These are phyloP conservation scores for Zizania latifolia DNA, from an alignment of 176 grass and related monocot species.

Conservation along the genomic window DNA sequence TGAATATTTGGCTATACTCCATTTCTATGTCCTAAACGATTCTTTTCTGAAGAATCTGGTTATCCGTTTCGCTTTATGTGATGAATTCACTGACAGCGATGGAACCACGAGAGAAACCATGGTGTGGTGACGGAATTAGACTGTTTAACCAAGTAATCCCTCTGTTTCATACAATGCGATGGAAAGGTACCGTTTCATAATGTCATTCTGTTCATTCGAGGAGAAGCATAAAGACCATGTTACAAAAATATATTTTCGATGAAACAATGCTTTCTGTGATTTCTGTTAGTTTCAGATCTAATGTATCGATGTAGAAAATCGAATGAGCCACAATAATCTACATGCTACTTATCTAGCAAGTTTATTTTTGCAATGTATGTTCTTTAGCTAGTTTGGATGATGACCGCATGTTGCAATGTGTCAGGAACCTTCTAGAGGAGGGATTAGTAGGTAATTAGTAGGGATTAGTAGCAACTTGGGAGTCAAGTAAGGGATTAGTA, in stretches of 20 bases:
- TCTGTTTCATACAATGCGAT: constrained; percentile 65
- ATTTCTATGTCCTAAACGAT: not conserved
- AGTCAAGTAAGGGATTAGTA: too few species aligned
- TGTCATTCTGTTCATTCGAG: not conserved
- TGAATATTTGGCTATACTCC: not conserved
- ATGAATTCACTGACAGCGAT: not conserved
- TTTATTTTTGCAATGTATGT: not conserved
- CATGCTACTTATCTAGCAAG: not conserved
- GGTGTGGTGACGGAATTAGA: not conserved
- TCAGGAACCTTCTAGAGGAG: too few species aligned
- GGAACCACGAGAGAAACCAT: not conserved
- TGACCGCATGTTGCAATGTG: not conserved
- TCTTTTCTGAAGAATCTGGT: not conserved
- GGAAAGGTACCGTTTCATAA: constrained; percentile 54
- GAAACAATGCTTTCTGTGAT: not conserved
- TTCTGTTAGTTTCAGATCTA: not conserved
- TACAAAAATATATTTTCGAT: not conserved
- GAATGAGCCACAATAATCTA: not conserved
- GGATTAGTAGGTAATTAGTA: too few species aligned
- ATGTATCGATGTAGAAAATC: not conserved
- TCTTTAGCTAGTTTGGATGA: not conserved
- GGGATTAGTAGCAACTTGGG: too few species aligned
- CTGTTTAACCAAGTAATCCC: not conserved
- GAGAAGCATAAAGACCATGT: not conserved
- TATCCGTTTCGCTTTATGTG: not conserved